Evolutionary conservation across 768 basidiomycete genomes (phyloP).

Genomic region (Suillus discolor): DNA sequence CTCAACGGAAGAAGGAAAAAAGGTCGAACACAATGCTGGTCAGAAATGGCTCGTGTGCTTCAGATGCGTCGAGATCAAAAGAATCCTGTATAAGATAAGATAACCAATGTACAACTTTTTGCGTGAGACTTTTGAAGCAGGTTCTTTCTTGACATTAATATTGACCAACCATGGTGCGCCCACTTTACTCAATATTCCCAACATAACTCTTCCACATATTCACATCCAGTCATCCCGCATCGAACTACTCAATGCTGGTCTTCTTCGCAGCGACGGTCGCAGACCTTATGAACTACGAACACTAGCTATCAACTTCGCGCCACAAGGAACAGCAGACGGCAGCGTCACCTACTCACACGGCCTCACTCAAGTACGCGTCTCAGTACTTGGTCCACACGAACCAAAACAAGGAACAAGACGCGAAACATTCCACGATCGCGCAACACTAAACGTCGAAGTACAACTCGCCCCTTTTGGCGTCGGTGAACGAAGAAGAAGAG

Average conservation of each 20-base stretch:
- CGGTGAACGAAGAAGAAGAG: conserved; percentile 73
- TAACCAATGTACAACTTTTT: not conserved
- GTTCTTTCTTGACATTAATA: too few relatives aligned
- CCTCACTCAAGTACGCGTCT: conserved; percentile 83
- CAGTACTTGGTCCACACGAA: conserved; percentile 93
- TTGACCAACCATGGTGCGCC: not conserved
- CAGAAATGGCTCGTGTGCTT: conserved; percentile 95
- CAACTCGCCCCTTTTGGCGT: conserved; percentile 86
- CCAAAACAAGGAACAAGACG: conserved; percentile 65
- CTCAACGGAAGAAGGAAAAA: conserved; percentile 95
- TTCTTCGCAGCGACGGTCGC: conserved; percentile 90
- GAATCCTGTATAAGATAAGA: not conserved
- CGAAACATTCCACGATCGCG: conserved; percentile 83
- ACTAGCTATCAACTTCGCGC: conserved; percentile 74
- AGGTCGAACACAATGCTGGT: conserved; percentile 90
- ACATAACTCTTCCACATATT: not conserved
- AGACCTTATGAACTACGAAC: conserved; percentile 91
- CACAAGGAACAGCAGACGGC: conserved; percentile 81
- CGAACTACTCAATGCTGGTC: conserved; percentile 83
- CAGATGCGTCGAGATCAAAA: conserved; percentile 49
- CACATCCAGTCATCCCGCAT: conserved; percentile 47
- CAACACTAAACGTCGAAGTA: conserved; percentile 88
- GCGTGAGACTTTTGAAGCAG: not conserved
- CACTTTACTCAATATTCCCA: not conserved
- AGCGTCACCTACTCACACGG: conserved; percentile 85